Conservation (phyloP, 257 asterid genomes). For the Catharanthus roseus region DNA sequence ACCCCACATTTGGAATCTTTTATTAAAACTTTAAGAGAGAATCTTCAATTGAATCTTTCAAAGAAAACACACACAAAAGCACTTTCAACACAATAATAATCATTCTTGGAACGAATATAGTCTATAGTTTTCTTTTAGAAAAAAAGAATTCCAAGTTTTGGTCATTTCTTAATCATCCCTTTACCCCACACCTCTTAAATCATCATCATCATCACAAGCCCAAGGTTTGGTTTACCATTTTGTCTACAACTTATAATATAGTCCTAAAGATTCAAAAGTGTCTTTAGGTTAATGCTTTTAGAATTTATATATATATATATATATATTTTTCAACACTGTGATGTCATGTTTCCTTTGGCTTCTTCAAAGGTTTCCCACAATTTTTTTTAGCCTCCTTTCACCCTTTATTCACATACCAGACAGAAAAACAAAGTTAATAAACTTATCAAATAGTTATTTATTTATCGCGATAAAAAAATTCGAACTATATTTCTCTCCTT, state of each 20-base stretch:
- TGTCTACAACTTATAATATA: conserved; percentile 21
- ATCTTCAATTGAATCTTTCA: conserved; percentile 43
- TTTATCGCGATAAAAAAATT: no score
- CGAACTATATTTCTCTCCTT: no score
- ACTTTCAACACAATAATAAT: conserved; percentile 26
- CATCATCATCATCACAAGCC: background rate
- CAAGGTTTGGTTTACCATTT: conserved; percentile 17
- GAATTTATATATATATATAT: no score
- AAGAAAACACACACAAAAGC: conserved; percentile 8
- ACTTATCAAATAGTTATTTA: background rate
- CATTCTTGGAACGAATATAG: conserved; percentile 28
- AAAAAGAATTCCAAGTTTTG: conserved; percentile 1
- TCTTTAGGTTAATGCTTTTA: conserved; percentile 23
- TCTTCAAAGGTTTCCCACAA: conserved; percentile 27
- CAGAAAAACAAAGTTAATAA: no score
- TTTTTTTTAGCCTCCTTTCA: conserved; percentile 15
- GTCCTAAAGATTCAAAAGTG: conserved; percentile 40
- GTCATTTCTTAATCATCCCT: background rate
- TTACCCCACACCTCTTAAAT: conserved; percentile 11
- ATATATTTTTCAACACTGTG: conserved; percentile 27
- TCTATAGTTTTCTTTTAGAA: conserved; percentile 7
- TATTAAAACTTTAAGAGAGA: conserved; percentile 34
- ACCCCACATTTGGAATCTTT: conserved; percentile 43
- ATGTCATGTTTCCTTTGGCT: conserved; percentile 35
- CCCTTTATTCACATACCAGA: conserved; percentile 7